Conservation (phyloP, 1,284 basidiomycete species). For the Termitomyces sp. region DNA sequence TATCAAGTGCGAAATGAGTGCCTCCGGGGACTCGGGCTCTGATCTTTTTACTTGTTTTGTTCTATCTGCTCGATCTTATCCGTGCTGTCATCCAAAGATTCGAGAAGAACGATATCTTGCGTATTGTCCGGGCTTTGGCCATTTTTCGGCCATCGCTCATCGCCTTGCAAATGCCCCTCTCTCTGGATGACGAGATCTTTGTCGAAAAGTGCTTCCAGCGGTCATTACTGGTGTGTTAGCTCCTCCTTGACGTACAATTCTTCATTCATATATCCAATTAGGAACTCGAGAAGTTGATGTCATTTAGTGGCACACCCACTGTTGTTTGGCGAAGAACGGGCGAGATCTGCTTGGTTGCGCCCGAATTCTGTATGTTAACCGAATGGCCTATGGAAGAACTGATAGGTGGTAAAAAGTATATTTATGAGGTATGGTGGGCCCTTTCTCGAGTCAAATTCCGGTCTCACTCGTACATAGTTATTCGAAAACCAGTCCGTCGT, state of each 20-base stretch:
- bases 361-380: slow-evolving; percentile 94
- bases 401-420: slow-evolving; percentile 75
- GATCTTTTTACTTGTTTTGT: slow-evolving; percentile 25
- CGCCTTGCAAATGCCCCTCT: slow-evolving; percentile 92
- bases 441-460: slow-evolving; percentile 2
- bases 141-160: slow-evolving; percentile 95
- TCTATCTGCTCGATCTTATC: slow-evolving; percentile 13
- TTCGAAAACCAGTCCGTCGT: slow-evolving; percentile 89
- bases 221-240: slow-evolving; percentile 69
- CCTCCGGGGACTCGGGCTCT: slow-evolving; percentile 38
- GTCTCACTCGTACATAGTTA: slow-evolving; percentile 40
- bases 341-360: slow-evolving; percentile 94
- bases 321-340: slow-evolving; percentile 98
- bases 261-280: slow-evolving; percentile 26
- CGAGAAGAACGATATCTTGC: slow-evolving; percentile 92
- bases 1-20: slow-evolving; percentile 29
- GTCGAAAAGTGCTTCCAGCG: slow-evolving; percentile 95
- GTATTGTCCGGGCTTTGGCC: slow-evolving; percentile 90
- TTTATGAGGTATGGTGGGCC: slow-evolving; percentile 68
- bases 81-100: slow-evolving; percentile 55
- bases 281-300: slow-evolving; percentile 97
- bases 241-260: slow-evolving; percentile 2
- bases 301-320: slow-evolving; percentile 97
- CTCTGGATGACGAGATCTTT: slow-evolving; percentile 91
- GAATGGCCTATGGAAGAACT: slow-evolving; percentile 86